A percentile compares a stretch with the other conserved stretches of the same genome.
These are phyloP conservation scores for Suillus lakei DNA, from an alignment of 768 basidiomycete genomes.

Conservation along the genomic window DNA sequence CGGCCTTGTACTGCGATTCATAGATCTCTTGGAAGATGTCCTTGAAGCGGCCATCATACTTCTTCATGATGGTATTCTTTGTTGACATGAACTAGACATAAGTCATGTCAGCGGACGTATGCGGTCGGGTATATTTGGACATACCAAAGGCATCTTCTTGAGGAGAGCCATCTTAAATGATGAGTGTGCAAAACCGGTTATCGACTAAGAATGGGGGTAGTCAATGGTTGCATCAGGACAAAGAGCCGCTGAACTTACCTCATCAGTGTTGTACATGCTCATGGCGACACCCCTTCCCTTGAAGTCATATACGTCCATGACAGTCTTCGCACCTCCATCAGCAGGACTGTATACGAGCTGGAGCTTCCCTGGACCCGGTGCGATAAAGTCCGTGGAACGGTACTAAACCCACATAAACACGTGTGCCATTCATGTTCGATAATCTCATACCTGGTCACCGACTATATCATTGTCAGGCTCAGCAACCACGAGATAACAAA, in stretches of 20 bases:
- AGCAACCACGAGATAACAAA: constrained; percentile 63
- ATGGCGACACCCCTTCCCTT: constrained; percentile 91
- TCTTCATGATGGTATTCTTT: constrained; percentile 97
- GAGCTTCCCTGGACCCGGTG: constrained; percentile 90
- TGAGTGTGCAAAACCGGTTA: constrained; percentile 93
- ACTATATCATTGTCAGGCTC: constrained; percentile 79
- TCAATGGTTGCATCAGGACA: neutral
- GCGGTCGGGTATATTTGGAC: constrained; percentile 22
- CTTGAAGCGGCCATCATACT: constrained; percentile 99
- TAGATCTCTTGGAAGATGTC: constrained; percentile 99
- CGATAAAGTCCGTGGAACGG: constrained; percentile 91
- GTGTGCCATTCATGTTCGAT: constrained; percentile 16
- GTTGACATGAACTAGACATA: constrained; percentile 88
- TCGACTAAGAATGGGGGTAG: constrained; percentile 57
- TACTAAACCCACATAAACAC: constrained; percentile 56
- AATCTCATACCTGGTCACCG: constrained; percentile 78
- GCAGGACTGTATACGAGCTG: constrained; percentile 89
- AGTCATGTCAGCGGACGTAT: constrained; percentile 6
- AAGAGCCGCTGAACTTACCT: constrained; percentile 48
- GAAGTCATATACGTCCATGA: constrained; percentile 91
- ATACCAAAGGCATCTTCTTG: constrained; percentile 79
- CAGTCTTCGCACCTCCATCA: constrained; percentile 68
- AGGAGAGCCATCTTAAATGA: constrained; percentile 95
- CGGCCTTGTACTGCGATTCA: constrained; percentile 73
- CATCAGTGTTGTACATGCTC: constrained; percentile 99